Conservation (phyloP, 768 basidiomycete genomes). For the Galerina marginata region DNA sequence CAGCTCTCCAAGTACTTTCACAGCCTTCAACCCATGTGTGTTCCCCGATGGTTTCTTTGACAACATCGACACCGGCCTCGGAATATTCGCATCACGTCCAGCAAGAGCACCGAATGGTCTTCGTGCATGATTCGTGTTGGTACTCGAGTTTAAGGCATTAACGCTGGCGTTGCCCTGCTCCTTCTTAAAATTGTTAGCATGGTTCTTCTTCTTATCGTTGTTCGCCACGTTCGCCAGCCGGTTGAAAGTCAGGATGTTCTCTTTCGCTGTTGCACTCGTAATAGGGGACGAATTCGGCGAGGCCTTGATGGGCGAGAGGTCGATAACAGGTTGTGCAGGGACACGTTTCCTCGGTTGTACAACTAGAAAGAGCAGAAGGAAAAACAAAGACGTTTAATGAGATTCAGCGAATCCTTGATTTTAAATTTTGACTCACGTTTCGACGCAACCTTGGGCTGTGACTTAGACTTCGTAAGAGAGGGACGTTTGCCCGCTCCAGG, state of each 20-base stretch:
- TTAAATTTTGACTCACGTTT: slow-evolving; percentile 37
- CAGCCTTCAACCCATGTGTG: slow-evolving; percentile 29
- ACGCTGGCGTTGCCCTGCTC: slow-evolving; percentile 10
- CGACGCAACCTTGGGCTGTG: slow-evolving; percentile 48
- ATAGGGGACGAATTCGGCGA: slow-evolving; percentile 51
- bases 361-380: slow-evolving; percentile 13
- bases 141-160: neutral
- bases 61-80: slow-evolving; percentile 23
- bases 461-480: slow-evolving; percentile 44
- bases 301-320: slow-evolving; percentile 59
- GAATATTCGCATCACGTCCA: slow-evolving; percentile 29
- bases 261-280: slow-evolving; percentile 39
- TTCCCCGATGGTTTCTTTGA: slow-evolving; percentile 33
- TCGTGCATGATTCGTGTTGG: slow-evolving; percentile 27
- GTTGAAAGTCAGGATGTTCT: slow-evolving; percentile 43
- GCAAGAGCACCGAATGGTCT: slow-evolving; percentile 37
- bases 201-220: slow-evolving; percentile 24
- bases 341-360: slow-evolving; percentile 45
- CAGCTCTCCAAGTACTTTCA: slow-evolving; percentile 28
- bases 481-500: slow-evolving; percentile 14
- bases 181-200: neutral
- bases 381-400: neutral
- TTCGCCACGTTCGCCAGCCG: slow-evolving; percentile 28
- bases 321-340: slow-evolving; percentile 36
- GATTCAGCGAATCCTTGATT: neutral